Base-by-base conservation (phyloP, 768 basidiomycete species). In the Clitopilus passeckerianus region DNA sequence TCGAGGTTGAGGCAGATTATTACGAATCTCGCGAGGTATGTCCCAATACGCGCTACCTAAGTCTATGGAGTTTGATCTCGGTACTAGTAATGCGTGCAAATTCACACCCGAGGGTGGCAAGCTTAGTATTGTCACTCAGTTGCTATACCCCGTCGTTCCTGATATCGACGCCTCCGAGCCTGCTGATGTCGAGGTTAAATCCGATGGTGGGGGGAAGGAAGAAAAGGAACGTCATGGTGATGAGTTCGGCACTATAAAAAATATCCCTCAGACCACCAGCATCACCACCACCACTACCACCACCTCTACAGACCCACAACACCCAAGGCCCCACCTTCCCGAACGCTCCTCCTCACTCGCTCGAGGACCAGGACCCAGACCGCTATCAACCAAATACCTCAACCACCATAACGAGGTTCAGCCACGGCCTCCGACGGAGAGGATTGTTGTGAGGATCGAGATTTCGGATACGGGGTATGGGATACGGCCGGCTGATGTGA, bases 381-480 rank as follows among this genome's bases (percentile, higher is more conserved):
- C 46, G 30, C 30, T 37, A 6, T 50, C 46, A 20, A 23, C n/a
- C 6, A 50, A 50, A 12, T 50, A 50, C 52, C 72, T 41, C 5
- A 14, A 41, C 5, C 14, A 41, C 10, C 37, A 41, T 41, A 41
- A 41, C 10, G 37, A 41, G 37, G 37, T 9, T 4, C 37, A 41
- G n/a, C 37, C 37, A 41, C 37, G 37, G 3, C 37, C 37, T 2
- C 37, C 37, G 12, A n/a, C n/a, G 56, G 81, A 84, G 61, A 72
- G 74, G 64, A 84, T 86, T 56, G 82, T 86, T 46, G 84, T 90
- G 22, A 76, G 88, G 53, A 84, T 89, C 18, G 87, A 89, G 67
- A 78, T 90, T 8, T 75, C 77, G 24, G 88, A 88, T 68, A 88
- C 87, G 0, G 83, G 83, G 5, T 81, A 75, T 44, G 88, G 88